Evolutionary conservation across 108 stramenopile genomes (phyloP).

Genomic region (Pseudonitzschia multistriata): DNA sequence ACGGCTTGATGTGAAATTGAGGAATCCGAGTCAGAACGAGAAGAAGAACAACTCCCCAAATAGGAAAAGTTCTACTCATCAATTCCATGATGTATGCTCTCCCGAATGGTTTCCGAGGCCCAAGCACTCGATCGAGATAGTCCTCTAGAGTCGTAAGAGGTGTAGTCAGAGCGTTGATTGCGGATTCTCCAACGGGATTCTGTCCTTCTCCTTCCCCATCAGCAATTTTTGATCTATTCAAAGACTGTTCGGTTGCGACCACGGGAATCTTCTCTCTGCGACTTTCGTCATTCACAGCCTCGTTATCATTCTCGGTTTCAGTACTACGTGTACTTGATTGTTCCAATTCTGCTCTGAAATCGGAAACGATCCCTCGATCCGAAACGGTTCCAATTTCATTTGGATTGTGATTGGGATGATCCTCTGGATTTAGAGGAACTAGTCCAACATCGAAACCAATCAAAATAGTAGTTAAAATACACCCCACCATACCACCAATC

Average conservation of each 20-base stretch:
- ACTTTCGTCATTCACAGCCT: not conserved
- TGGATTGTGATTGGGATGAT: not conserved
- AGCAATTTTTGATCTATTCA: not conserved
- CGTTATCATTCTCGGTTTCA: too few species aligned
- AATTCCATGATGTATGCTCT: constrained; percentile 47
- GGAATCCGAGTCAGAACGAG: constrained; percentile 52
- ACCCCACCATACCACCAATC: constrained; percentile 61
- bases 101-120: constrained; percentile 47
- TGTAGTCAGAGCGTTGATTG: not conserved
- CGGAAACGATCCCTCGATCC: not conserved
- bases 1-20: constrained; percentile 45
- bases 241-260: constrained; percentile 8
- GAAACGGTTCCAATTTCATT: constrained; percentile 9
- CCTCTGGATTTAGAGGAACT: constrained; percentile 3
- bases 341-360: not conserved
- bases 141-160: not conserved
- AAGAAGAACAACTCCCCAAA: constrained; percentile 51
- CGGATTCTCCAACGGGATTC: not conserved
- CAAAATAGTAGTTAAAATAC: constrained; percentile 38
- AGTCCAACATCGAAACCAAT: constrained; percentile 47
- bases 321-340: not conserved
- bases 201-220: not conserved
- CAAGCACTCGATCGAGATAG: constrained; percentile 40
- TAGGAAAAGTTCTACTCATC: constrained; percentile 46
- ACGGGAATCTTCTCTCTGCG: constrained; percentile 7